These are phyloP conservation scores for Candida arabinofermentans DNA, from an alignment of 805 yeast species.

Conservation along the genomic window DNA sequence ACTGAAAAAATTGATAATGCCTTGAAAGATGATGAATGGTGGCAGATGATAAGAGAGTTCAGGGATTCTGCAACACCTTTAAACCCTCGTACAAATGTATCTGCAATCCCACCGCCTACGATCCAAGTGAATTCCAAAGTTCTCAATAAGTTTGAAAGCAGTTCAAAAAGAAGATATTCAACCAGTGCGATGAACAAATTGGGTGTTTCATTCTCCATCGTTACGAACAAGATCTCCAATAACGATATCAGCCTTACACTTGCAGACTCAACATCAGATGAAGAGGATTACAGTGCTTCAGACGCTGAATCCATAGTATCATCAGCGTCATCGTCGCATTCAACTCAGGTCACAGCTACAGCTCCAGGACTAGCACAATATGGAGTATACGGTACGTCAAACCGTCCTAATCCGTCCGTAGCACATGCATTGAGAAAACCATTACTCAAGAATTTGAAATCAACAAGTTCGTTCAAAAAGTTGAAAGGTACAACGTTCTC, in stretches of 20 bases:
- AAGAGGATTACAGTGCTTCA: constrained; percentile 19
- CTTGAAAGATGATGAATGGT: constrained; percentile 75
- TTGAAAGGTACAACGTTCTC: constrained; percentile 35
- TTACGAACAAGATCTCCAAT: constrained; percentile 47
- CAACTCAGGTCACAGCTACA: not conserved
- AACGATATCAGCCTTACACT: constrained; percentile 26
- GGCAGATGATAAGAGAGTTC: constrained; percentile 64
- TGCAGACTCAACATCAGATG: constrained; percentile 23
- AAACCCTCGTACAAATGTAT: not conserved
- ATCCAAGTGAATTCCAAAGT: constrained; percentile 22
- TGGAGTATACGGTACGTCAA: not conserved
- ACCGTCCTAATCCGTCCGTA: constrained; percentile 6
- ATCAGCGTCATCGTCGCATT: constrained; percentile 13
- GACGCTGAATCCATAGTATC: constrained; percentile 25
- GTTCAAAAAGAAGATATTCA: constrained; percentile 40
- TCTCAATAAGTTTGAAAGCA: constrained; percentile 27
- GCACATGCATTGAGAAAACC: constrained; percentile 22
- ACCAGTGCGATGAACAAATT: constrained; percentile 67
- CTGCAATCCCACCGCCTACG: constrained; percentile 9
- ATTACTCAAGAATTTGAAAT: constrained; percentile 15
- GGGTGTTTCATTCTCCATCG: constrained; percentile 79
- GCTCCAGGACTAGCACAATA: not conserved
- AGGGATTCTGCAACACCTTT: constrained; percentile 31
- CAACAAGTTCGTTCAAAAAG: constrained; percentile 18
- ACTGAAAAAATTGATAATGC: constrained; percentile 45